Base-by-base conservation (phyloP, 345 rosid genomes). In the Clausena lansium region DNA sequence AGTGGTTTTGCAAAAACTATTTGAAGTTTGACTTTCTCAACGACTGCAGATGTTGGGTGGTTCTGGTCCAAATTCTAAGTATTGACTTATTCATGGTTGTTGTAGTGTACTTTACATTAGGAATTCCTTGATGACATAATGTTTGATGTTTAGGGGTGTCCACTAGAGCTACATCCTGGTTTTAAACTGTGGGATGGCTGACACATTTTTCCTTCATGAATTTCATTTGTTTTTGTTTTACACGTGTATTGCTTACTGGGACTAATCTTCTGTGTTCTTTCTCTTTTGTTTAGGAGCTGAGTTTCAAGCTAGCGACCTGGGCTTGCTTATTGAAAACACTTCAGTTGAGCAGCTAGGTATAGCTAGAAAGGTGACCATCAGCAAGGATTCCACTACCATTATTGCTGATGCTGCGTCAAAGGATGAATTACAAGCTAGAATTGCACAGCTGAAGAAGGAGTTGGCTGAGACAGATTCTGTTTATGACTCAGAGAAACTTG, bases 361-460 rank as follows among this genome's bases (percentile, higher is more conserved):
- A 41, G 99, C 98, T 2, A 82, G 98, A 62, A 96, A 96, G 85
- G 92, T 96, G 68, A 90, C 91, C 25, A 86, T 96, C 35, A 83
- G 72, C 88, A 92, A 94, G 85, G 98, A 89, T 35, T 94, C 97
- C 0, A 96, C 98, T 1, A 93, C 97, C 27, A 83, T 94, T 24
- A 94, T 96, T 66, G 99, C 98, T 10, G 98, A 96, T 78, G 94
- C 95, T 35, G 97, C 98, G 25, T 89, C 98, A 25, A 96, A 92
- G 88, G 99, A 97, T 76, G 98, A 97, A 69, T 41, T 97, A 39
- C 97, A 93, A 82, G 85, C 93, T 60, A 85, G 99, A 79, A 84
- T 94, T 75, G 81, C 97, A 5, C 98, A 91, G 84, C 75, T 97
- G 70, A 94, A 96, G 81, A 96, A 83, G 79, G 99, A 97, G 84